Evolutionary conservation across 2,329 filamentous ascomycete species (phyloP).

Genomic region (Microsporum canis): DNA sequence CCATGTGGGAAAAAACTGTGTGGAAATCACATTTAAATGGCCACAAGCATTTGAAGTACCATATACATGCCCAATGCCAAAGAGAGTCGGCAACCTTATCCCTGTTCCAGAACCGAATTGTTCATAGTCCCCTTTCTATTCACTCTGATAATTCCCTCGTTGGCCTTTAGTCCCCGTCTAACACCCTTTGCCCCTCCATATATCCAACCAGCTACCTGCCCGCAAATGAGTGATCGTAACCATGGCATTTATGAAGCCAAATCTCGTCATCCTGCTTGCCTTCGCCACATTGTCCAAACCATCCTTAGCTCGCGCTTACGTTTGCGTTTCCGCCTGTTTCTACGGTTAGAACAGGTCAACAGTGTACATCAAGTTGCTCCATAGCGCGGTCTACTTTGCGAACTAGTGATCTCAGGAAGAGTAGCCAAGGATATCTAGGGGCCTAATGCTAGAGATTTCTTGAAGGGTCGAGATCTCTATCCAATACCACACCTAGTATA

Average conservation of each 20-base stretch:
- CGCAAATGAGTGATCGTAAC: not conserved
- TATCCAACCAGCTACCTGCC: not conserved
- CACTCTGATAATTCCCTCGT: not conserved
- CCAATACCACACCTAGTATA: too few relatives aligned
- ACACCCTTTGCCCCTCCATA: not conserved
- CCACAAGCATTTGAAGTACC: not conserved
- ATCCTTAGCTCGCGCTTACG: not conserved
- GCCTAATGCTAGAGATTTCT: too few relatives aligned
- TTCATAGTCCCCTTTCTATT: not conserved
- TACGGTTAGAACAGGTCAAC: too few relatives aligned
- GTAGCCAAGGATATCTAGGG: too few relatives aligned
- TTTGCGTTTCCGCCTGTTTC: not conserved
- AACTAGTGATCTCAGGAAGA: too few relatives aligned
- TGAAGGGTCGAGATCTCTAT: too few relatives aligned
- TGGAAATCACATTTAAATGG: not conserved
- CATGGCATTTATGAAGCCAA: not conserved
- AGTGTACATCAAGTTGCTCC: too few relatives aligned
- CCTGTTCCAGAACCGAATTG: not conserved
- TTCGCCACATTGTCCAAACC: not conserved
- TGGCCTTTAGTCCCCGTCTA: not conserved
- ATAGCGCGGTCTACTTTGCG: too few relatives aligned
- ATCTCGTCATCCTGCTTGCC: not conserved
- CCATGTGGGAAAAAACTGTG: constrained; percentile 1
- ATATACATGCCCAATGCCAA: not conserved
- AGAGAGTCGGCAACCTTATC: not conserved